phyloP scores from a whole-genome alignment of 352 stramenopile genomes.

The Phytopythium delawarense region DNA sequence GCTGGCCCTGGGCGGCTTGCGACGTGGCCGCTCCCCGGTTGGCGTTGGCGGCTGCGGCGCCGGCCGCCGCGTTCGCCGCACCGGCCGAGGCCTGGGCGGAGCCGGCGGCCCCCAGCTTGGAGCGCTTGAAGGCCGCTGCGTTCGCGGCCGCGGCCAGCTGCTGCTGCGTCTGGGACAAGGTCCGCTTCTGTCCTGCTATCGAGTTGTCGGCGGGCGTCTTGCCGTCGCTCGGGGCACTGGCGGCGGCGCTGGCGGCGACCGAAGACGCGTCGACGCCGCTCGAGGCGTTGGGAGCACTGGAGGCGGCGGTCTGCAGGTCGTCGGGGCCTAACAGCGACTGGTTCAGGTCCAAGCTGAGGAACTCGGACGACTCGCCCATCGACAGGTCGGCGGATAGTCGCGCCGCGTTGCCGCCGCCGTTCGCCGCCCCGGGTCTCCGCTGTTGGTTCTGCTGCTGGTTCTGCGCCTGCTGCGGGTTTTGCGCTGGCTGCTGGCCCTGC shows the following conservation, averaged over 20 bases:
- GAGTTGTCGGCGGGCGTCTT: conserved; percentile 28
- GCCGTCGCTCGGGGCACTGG: conserved; percentile 11
- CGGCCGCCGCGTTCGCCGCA: conserved; percentile 6
- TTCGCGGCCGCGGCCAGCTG: conserved; percentile 80
- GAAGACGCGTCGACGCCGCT: not conserved
- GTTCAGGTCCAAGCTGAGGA: conserved; percentile 78
- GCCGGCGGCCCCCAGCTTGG: conserved; percentile 48
- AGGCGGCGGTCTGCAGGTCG: conserved; percentile 31
- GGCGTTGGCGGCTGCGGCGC: not conserved
- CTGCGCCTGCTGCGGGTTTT: not conserved
- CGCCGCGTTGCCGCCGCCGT: conserved; percentile 7
- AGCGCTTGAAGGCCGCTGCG: conserved; percentile 77
- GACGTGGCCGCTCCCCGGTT: not conserved
- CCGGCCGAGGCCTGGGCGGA: conserved; percentile 17
- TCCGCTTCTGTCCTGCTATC: conserved; percentile 54
- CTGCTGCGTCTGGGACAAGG: conserved; percentile 75
- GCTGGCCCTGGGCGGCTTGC: conserved; percentile 46
- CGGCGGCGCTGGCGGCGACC: conserved; percentile 13
- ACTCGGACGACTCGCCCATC: conserved; percentile 68
- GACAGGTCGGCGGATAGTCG: conserved; percentile 57
- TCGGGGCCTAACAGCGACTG: conserved; percentile 61
- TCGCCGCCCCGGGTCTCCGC: conserved; percentile 6
- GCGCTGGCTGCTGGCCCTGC: conserved; percentile 6
- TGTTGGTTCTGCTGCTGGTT: conserved; percentile 9
- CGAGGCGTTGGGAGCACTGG: conserved; percentile 22